Evolutionary conservation across 73 alveolate genomes (phyloP).

Genomic region (Paramecium caudatum): DNA sequence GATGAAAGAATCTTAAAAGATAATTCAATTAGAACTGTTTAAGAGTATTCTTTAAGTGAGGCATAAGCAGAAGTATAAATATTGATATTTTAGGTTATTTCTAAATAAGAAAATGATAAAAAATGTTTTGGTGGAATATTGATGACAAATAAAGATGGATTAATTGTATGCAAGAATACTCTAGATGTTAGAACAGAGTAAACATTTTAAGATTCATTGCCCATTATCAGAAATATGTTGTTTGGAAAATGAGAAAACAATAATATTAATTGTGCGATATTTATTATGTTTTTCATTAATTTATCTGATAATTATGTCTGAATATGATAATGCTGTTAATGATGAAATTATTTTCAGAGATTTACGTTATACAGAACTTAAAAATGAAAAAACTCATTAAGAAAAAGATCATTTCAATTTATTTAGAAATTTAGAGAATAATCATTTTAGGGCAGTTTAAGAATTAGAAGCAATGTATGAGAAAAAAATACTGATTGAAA

Average conservation of each 20-base stretch:
- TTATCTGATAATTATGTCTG: too few relatives aligned
- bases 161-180: slow-evolving; percentile 75
- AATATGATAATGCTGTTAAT: not conserved
- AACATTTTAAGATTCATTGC: slow-evolving; percentile 73
- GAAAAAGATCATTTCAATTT: slow-evolving; percentile 13
- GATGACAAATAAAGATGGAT: slow-evolving; percentile 71
- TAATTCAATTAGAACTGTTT: slow-evolving; percentile 35
- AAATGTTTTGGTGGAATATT: slow-evolving; percentile 78
- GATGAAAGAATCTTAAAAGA: slow-evolving; percentile 72
- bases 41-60: not conserved
- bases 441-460: slow-evolving; percentile 25
- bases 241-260: slow-evolving; percentile 54
- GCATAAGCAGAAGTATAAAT: slow-evolving; percentile 59
- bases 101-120: slow-evolving; percentile 74
- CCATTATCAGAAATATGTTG: slow-evolving; percentile 64
- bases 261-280: too few relatives aligned
- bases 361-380: not conserved
- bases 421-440: slow-evolving; percentile 30
- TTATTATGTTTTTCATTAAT: too few relatives aligned
- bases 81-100: not conserved
- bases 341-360: slow-evolving; percentile 20
- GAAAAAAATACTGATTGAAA: not conserved
- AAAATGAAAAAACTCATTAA: slow-evolving; percentile 1
- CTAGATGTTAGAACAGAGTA: slow-evolving; percentile 72
- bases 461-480: slow-evolving; percentile 21